A percentile compares a stretch with the other conserved stretches of the same genome.
These are phyloP conservation scores for Alternaria arborescens DNA, from an alignment of 2,329 filamentous ascomycete genomes.

Conservation along the genomic window DNA sequence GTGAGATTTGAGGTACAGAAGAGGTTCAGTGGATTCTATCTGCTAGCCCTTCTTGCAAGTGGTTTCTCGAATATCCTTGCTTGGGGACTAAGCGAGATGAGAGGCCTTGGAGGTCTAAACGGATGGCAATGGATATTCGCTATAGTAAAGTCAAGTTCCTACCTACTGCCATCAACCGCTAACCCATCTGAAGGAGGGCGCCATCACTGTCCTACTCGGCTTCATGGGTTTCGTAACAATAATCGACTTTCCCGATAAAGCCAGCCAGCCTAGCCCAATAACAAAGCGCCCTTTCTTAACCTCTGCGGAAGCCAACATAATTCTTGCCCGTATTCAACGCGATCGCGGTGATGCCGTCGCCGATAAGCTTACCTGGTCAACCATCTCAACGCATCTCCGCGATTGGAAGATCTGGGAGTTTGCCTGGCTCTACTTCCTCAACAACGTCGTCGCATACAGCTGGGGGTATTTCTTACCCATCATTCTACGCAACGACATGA, in stretches of 20 bases:
- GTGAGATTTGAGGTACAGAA: constrained; percentile 31
- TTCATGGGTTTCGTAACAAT: constrained; percentile 26
- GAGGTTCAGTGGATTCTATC: constrained; percentile 31
- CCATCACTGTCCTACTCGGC: constrained; percentile 24
- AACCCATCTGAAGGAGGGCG: constrained; percentile 18
- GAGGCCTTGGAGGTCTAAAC: constrained; percentile 35
- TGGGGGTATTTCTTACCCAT: constrained; percentile 29
- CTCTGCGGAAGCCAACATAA: constrained; percentile 20
- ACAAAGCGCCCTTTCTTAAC: constrained; percentile 27
- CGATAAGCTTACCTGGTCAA: constrained; percentile 15
- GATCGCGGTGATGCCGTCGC: constrained; percentile 46
- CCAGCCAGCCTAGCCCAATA: constrained; percentile 12
- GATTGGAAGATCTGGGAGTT: constrained; percentile 31
- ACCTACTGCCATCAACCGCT: not conserved
- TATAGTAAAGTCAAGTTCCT: constrained; percentile 6
- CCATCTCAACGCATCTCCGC: constrained; percentile 17
- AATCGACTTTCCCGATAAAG: constrained; percentile 25
- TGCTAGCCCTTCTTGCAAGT: constrained; percentile 35
- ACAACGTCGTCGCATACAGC: constrained; percentile 23
- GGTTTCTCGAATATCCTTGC: constrained; percentile 45
- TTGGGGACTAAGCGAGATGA: constrained; percentile 41
- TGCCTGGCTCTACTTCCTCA: constrained; percentile 20
- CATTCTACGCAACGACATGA: constrained; percentile 26
- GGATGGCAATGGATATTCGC: constrained; percentile 43
- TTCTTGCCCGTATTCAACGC: constrained; percentile 43